Conservation (phyloP, 257 asterid genomes). For the Henckelia pumila region DNA sequence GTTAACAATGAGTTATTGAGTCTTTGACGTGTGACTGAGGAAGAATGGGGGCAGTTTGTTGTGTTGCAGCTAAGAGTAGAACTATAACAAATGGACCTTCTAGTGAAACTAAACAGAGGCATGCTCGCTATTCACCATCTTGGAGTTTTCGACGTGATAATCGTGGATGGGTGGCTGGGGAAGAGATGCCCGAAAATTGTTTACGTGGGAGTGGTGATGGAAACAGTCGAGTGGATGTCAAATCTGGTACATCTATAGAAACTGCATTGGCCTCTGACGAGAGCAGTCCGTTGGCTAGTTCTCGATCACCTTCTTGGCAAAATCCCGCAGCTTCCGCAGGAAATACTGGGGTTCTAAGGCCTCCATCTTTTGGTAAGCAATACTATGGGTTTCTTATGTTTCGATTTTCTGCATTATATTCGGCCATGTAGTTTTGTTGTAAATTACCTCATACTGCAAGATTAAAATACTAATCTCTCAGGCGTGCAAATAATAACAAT, state of each 20-base stretch:
- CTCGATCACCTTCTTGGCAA: conserved; percentile 56
- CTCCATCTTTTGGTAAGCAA: conserved; percentile 44
- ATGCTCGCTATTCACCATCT: conserved; percentile 73
- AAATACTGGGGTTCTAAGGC: conserved; percentile 27
- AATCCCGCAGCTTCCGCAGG: conserved; percentile 77
- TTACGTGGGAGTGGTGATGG: conserved; percentile 42
- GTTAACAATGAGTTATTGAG: conserved; percentile 6
- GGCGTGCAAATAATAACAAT: background rate
- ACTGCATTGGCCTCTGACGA: conserved; percentile 74
- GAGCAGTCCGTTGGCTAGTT: conserved; percentile 80
- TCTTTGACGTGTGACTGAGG: conserved; percentile 33
- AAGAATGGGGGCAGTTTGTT: conserved; percentile 96
- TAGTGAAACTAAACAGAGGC: conserved; percentile 61
- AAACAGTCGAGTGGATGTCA: conserved; percentile 43
- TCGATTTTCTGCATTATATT: background rate
- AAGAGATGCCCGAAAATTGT: conserved; percentile 74
- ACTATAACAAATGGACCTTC: conserved; percentile 62
- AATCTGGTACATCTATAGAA: conserved; percentile 61
- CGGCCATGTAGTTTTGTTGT: background rate
- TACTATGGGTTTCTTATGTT: background rate
- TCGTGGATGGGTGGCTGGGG: conserved; percentile 89
- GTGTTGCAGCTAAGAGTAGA: conserved; percentile 87
- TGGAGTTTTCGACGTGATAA: conserved; percentile 99
- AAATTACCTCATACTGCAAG: background rate
- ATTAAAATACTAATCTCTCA: too few relatives aligned